Conservation (phyloP, 306 rosid genomes). For the Castanea mollissima region DNA sequence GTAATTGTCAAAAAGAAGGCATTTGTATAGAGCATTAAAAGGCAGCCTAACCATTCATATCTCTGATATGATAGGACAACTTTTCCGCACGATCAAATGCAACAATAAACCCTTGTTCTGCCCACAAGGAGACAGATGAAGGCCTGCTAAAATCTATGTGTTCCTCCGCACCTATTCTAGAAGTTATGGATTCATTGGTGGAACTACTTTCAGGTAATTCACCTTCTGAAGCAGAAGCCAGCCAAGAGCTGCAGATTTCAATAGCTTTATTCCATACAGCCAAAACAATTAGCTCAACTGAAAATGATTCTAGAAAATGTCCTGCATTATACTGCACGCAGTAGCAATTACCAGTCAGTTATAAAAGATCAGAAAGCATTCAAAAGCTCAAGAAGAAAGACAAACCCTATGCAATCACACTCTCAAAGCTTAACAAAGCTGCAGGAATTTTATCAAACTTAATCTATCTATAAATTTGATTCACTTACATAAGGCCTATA, state of each 20-base stretch:
- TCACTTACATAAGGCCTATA: no score
- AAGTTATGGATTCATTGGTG: slow-evolving; percentile 27
- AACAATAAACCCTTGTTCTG: slow-evolving; percentile 53
- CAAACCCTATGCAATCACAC: no score
- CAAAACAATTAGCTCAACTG: slow-evolving; percentile 80
- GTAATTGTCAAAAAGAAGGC: neutral
- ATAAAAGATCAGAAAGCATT: neutral
- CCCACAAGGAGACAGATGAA: slow-evolving; percentile 68
- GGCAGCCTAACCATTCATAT: slow-evolving; percentile 62
- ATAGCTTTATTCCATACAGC: slow-evolving; percentile 81
- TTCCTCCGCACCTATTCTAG: slow-evolving; percentile 20
- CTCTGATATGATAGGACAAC: slow-evolving; percentile 48
- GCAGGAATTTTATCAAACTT: no score
- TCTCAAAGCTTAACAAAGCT: no score
- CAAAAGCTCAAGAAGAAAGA: neutral
- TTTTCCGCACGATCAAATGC: slow-evolving; percentile 75
- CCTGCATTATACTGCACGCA: slow-evolving; percentile 56
- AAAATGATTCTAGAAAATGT: slow-evolving; percentile 65
- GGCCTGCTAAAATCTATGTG: slow-evolving; percentile 52
- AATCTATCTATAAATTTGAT: no score
- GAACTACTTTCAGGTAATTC: slow-evolving; percentile 41
- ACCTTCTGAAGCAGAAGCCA: slow-evolving; percentile 32
- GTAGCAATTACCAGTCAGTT: slow-evolving; percentile 23
- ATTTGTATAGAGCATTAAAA: neutral
- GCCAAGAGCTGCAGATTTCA: slow-evolving; percentile 60